Base-by-base conservation (phyloP, 1,284 basidiomycete genomes). In the Trichosporon faecale region DNA sequence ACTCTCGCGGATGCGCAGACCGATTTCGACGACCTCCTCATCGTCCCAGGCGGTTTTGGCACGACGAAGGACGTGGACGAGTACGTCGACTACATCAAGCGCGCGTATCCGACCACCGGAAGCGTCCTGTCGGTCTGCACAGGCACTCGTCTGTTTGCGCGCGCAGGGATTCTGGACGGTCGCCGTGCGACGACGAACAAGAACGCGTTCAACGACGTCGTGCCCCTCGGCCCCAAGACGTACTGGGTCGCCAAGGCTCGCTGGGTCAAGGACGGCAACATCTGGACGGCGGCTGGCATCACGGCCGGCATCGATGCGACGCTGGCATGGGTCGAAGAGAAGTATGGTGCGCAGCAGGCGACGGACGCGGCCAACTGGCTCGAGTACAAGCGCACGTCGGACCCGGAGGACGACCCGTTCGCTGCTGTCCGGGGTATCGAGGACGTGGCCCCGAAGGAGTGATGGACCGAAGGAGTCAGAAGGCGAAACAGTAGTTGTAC, bases 171-270 rank as follows among this genome's bases (percentile, higher is more conserved):
- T 1, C 68, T 77, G 8, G 63, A 69, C 14, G 76, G 76, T 5
- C 65, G 71, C 31, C 73, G 55, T 37, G 76, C 76, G 14, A 77
- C 76, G 16, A 75, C 73, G 8, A 77, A 77, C 70, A 77, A 77
- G 52, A 64, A 67, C 12, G 73, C 73, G 2, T 76, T 69, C 65
- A 66, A 66, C 14, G 40, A 61, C 18, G 55, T 67, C 16, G 33
- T 57, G 2, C 9, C 33, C 3, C 14, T 21, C n/a, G 66, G 66
- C 0, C 66, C 55, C 2, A 46, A 46, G 18, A 46, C 40, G 33
- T 11, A 61, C 35, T 63, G 55, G 66, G 35, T 67, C 9, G 66
- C 57, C 0, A 6, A 60, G 4, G 66, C 35, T n/a, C 55, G 66
- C 12, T 63, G 33, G 33, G 57, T 67, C 12, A 33, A 27, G 18